phyloP scores from a whole-genome alignment of 805 yeast genomes.

The Wickerhamiella cacticola region DNA sequence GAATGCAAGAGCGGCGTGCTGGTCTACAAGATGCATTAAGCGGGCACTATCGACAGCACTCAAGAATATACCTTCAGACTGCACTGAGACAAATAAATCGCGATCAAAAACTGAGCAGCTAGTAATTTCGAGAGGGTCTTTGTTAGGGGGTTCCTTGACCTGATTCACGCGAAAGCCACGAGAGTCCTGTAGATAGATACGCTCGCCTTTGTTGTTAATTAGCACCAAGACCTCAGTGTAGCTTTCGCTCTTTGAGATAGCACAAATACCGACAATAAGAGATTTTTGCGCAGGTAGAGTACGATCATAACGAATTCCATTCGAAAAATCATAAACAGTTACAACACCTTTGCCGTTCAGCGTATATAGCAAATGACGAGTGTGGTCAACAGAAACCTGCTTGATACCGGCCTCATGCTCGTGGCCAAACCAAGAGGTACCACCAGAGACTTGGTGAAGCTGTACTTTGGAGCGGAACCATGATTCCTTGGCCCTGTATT shows the following conservation, averaged over 20 bases:
- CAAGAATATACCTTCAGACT: slow-evolving; percentile 42
- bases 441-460: slow-evolving; percentile 19
- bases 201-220: slow-evolving; percentile 18
- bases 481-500: slow-evolving; percentile 68
- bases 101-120: slow-evolving; percentile 8
- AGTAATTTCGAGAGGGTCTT: not conserved
- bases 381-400: slow-evolving; percentile 61
- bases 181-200: slow-evolving; percentile 18
- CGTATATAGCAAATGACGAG: slow-evolving; percentile 66
- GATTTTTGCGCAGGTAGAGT: not conserved
- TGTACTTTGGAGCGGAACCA: slow-evolving; percentile 76
- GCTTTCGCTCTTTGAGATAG: slow-evolving; percentile 11
- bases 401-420: slow-evolving; percentile 42
- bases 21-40: slow-evolving; percentile 53
- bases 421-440: slow-evolving; percentile 23
- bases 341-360: slow-evolving; percentile 26
- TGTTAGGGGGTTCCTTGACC: slow-evolving; percentile 1
- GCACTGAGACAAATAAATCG: slow-evolving; percentile 44
- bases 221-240: slow-evolving; percentile 17
- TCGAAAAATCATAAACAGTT: not conserved
- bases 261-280: slow-evolving; percentile 17
- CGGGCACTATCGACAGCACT: slow-evolving; percentile 75
- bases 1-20: slow-evolving; percentile 27
- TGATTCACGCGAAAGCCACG: not conserved
- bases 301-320: slow-evolving; percentile 8